A percentile compares a stretch with the other conserved stretches of the same genome.
These are phyloP conservation scores for Blastocystis sp. DNA, from an alignment of 352 stramenopile genomes.

Conservation along the genomic window DNA sequence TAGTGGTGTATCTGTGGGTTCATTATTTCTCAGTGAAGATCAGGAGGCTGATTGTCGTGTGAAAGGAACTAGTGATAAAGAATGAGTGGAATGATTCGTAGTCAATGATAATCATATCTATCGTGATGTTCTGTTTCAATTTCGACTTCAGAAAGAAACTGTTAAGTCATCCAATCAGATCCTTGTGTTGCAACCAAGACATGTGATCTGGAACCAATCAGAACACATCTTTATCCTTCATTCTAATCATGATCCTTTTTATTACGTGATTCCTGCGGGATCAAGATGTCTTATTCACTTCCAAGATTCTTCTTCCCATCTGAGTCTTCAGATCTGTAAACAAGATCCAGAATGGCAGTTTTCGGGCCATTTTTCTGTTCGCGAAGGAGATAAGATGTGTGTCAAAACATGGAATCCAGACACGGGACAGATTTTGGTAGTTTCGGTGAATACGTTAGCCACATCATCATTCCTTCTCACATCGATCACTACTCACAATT, in stretches of 20 bases:
- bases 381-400: neutral
- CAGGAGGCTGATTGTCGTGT: neutral
- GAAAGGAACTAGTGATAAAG: neutral
- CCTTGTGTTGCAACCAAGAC: conserved; percentile 6
- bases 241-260: neutral
- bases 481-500: neutral
- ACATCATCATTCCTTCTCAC: neutral
- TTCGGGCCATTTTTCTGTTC: conserved; percentile 18
- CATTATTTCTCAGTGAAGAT: neutral
- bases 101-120: neutral
- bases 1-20: neutral
- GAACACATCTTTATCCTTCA: neutral
- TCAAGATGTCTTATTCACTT: neutral
- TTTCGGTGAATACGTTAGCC: neutral
- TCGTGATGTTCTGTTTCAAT: neutral
- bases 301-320: neutral
- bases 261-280: conserved; percentile 8
- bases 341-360: conserved; percentile 13
- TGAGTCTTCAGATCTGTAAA: neutral
- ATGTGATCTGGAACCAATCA: conserved; percentile 33
- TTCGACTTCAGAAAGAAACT: neutral
- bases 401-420: neutral
- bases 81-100: neutral
- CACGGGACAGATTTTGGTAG: neutral
- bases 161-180: neutral